These are phyloP conservation scores for Ambrosia hybrid DNA, from an alignment of 140 eudicot genomes.

Conservation along the genomic window DNA sequence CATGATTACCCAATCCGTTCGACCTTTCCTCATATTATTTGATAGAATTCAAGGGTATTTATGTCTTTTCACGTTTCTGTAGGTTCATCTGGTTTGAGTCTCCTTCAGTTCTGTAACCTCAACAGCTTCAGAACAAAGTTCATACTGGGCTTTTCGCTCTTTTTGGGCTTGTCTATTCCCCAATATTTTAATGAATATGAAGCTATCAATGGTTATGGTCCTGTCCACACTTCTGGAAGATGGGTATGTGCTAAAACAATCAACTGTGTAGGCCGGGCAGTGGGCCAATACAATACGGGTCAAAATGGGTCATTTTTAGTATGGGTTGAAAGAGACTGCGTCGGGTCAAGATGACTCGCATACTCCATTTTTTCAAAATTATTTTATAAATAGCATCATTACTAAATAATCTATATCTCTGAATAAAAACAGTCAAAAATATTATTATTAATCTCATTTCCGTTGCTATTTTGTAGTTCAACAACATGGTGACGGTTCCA, in stretches of 20 bases:
- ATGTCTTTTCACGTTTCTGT: conserved; percentile 24
- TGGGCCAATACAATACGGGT: background rate
- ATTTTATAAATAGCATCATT: background rate
- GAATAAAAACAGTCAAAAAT: background rate
- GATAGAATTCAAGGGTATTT: background rate
- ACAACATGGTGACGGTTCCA: conserved; percentile 79
- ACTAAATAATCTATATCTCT: background rate
- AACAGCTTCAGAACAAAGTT: conserved; percentile 90
- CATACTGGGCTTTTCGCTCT: conserved; percentile 70
- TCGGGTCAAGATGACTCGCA: background rate
- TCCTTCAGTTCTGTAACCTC: conserved; percentile 92
- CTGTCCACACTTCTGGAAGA: conserved; percentile 79
- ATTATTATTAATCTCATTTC: too few relatives aligned
- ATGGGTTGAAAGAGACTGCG: background rate
- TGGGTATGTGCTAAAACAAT: conserved; percentile 55
- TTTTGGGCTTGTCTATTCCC: conserved; percentile 77
- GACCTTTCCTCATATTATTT: conserved; percentile 1
- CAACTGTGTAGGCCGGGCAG: background rate
- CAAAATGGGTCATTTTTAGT: background rate
- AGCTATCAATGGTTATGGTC: conserved; percentile 70
- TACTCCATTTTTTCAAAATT: background rate
- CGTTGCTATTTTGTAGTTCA: conserved; percentile 63
- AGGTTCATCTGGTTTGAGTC: conserved; percentile 81
- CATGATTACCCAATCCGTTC: background rate
- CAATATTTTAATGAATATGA: conserved; percentile 90